Evolutionary conservation across 1,139 yeast species (phyloP).

Genomic region (Yamadazyma atlantica): DNA sequence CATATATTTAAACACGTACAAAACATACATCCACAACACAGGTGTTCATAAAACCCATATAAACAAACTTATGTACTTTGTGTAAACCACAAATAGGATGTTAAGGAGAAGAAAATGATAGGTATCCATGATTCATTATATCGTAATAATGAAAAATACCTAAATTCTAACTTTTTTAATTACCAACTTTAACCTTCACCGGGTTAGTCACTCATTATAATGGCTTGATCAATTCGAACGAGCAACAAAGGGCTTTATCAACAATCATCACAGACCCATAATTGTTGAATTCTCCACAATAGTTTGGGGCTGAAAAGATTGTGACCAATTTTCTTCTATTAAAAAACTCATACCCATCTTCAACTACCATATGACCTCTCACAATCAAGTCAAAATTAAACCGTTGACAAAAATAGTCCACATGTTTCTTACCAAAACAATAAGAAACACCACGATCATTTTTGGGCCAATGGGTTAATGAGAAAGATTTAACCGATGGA

Average conservation of each 20-base stretch:
- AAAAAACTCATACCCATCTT: constrained; percentile 88
- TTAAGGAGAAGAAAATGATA: background rate
- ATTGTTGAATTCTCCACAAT: constrained; percentile 88
- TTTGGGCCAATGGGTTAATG: constrained; percentile 63
- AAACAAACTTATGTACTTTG: background rate
- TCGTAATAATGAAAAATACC: background rate
- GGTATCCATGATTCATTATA: constrained; percentile 1
- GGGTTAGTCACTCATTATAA: constrained; percentile 15
- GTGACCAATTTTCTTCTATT: constrained; percentile 77
- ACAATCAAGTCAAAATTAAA: constrained; percentile 80
- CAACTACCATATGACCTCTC: constrained; percentile 92
- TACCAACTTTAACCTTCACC: background rate
- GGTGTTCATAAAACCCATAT: background rate
- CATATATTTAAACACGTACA: background rate
- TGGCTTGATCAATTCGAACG: constrained; percentile 82
- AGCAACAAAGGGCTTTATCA: constrained; percentile 70
- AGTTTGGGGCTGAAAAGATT: constrained; percentile 84
- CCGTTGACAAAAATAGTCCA: constrained; percentile 64
- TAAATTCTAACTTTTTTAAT: background rate
- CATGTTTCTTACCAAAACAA: constrained; percentile 73
- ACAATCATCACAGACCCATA: constrained; percentile 93
- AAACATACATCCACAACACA: background rate
- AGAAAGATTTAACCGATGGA: constrained; percentile 45
- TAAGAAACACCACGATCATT: constrained; percentile 88
- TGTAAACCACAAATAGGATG: background rate